Conservation (phyloP, 257 asterid species). For the Solanum microdontum region DNA sequence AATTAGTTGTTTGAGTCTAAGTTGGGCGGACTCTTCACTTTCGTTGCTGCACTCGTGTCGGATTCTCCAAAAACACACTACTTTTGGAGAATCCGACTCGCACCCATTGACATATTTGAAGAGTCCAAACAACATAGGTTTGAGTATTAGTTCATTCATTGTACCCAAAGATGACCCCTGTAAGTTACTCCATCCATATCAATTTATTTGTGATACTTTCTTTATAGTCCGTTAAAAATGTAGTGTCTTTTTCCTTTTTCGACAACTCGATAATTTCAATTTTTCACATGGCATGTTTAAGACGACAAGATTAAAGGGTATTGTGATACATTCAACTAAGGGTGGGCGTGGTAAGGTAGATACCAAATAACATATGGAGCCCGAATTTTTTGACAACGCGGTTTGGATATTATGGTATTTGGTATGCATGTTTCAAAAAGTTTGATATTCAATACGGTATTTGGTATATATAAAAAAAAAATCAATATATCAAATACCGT, state of each 20-base stretch:
- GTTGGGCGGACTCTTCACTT: neutral
- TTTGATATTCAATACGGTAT: rapidly evolving
- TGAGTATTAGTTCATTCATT: neutral
- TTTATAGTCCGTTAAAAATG: rapidly evolving
- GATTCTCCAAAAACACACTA: rapidly evolving
- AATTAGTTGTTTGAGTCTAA: neutral
- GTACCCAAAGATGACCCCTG: slow-evolving; percentile 4
- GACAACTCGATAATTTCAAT: neutral
- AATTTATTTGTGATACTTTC: neutral
- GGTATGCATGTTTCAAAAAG: neutral
- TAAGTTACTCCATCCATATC: neutral
- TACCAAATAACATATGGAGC: rapidly evolving
- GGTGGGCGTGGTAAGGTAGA: neutral
- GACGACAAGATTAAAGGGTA: neutral
- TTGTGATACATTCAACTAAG: rapidly evolving
- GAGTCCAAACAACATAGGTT: neutral
- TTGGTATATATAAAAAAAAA: no score
- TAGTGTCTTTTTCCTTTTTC: neutral
- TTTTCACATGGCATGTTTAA: neutral
- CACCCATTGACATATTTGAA: no score
- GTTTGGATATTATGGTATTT: neutral
- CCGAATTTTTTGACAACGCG: rapidly evolving
- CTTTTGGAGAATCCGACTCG: neutral
- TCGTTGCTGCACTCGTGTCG: neutral
- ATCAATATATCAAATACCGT: no score